phyloP scores from a whole-genome alignment of 192 early-diverging fungal species.

The Backusella mclennaniae region DNA sequence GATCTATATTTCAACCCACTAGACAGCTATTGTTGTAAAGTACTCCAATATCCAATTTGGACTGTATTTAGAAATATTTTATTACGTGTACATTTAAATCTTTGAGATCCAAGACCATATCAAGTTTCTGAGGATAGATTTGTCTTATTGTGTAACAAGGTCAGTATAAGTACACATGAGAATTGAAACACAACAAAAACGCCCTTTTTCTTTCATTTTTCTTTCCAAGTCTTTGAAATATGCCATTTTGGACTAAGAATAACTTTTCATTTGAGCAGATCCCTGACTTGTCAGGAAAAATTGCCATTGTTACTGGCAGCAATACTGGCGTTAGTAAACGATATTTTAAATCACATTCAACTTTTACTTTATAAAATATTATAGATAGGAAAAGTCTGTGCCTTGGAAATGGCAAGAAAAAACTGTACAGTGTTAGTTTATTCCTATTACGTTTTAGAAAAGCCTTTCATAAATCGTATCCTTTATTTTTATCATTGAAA shows the following conservation, averaged over 20 bases:
- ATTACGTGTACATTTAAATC: too few species aligned
- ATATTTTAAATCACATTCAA: not conserved
- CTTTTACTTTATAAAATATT: not conserved
- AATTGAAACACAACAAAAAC: not conserved
- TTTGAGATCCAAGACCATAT: too few species aligned
- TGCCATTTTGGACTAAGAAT: not conserved
- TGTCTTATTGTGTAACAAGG: not conserved
- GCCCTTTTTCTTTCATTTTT: not conserved
- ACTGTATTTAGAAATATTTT: too few species aligned
- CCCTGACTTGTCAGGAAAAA: conserved; percentile 40
- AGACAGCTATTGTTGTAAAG: too few species aligned
- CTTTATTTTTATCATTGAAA: too few species aligned
- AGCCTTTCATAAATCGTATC: too few species aligned
- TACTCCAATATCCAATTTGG: too few species aligned
- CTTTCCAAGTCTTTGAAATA: not conserved
- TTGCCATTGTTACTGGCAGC: conserved; percentile 48
- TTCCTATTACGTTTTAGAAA: not conserved
- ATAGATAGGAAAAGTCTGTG: conserved; percentile 32
- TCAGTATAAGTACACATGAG: not conserved
- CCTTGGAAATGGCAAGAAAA: conserved; percentile 29
- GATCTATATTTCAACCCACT: too few species aligned
- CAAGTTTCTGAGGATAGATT: too few species aligned
- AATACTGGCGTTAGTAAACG: conserved; percentile 38
- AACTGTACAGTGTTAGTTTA: conserved; percentile 25
- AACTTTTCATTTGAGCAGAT: conserved; percentile 27